Conservation (phyloP, 2,329 filamentous ascomycete species). For the Colletotrichum sp. region DNA sequence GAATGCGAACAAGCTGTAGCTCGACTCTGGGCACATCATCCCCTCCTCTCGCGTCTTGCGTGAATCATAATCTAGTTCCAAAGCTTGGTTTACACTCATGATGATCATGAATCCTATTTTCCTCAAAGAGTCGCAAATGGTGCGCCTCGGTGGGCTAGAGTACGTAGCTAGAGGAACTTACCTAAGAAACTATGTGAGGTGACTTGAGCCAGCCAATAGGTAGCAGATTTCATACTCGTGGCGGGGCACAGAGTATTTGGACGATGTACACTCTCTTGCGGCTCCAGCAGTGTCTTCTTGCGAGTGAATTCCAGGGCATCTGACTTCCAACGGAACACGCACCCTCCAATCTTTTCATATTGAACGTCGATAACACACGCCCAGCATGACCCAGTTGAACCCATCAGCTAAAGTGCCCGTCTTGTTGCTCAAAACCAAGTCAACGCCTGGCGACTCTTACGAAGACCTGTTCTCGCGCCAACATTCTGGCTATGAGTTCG, state of each 20-base stretch:
- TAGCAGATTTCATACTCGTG: not conserved
- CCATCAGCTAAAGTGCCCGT: conserved; percentile 52
- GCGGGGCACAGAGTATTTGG: not conserved
- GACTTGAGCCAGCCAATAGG: not conserved
- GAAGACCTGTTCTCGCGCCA: conserved; percentile 66
- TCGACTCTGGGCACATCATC: not conserved
- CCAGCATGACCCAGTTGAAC: conserved; percentile 9
- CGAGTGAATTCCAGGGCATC: not conserved
- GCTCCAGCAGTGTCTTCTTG: not conserved
- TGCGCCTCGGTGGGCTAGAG: not conserved
- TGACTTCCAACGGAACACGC: not conserved
- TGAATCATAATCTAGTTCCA: not conserved
- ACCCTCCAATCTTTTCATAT: not conserved
- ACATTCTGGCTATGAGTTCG: conserved; percentile 51
- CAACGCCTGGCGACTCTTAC: conserved; percentile 73
- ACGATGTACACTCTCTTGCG: not conserved
- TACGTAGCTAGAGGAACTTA: not conserved
- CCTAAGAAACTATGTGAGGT: conserved; percentile 5
- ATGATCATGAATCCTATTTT: not conserved
- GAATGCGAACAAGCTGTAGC: not conserved
- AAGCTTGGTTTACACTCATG: not conserved
- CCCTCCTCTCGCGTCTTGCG: not conserved
- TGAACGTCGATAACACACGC: not conserved
- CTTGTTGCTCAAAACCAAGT: conserved; percentile 80
- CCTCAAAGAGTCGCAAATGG: not conserved